phyloP scores from a whole-genome alignment of 495 filamentous ascomycete genomes.

The Aspergillus bertholletiae region DNA sequence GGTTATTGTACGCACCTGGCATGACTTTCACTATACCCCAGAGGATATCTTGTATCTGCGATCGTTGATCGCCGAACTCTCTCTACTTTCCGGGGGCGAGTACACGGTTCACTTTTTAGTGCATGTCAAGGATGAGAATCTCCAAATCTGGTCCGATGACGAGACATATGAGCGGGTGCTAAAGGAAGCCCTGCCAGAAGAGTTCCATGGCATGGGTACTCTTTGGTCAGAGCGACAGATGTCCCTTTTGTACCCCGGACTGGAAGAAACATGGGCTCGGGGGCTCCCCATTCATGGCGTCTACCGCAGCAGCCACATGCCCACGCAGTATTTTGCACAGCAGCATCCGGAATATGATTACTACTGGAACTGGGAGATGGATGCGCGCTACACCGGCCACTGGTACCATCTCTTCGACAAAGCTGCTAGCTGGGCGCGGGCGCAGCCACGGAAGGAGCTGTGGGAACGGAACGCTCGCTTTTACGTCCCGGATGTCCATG shows the following conservation, averaged over 20 bases:
- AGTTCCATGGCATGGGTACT: constrained; percentile 84
- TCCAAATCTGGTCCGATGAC: constrained; percentile 64
- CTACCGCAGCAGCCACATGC: constrained; percentile 89
- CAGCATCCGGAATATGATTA: constrained; percentile 91
- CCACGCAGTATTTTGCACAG: constrained; percentile 87
- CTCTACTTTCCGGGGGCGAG: constrained; percentile 59
- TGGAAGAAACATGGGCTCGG: constrained; percentile 69
- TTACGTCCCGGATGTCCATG: constrained; percentile 86
- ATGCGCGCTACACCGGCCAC: constrained; percentile 93
- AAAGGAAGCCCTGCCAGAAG: constrained; percentile 67
- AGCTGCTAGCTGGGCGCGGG: constrained; percentile 67
- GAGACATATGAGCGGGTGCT: constrained; percentile 62
- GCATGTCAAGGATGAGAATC: constrained; percentile 62
- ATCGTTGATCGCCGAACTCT: constrained; percentile 59
- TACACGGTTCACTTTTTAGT: constrained; percentile 62
- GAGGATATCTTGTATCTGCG: constrained; percentile 54
- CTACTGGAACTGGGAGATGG: constrained; percentile 99
- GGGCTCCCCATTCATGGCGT: constrained; percentile 83
- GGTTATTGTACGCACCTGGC: constrained; percentile 62
- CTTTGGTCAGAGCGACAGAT: constrained; percentile 94
- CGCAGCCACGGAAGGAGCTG: constrained; percentile 83
- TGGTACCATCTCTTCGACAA: constrained; percentile 86
- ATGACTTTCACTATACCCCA: constrained; percentile 51
- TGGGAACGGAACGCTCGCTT: constrained; percentile 94
- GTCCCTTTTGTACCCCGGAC: constrained; percentile 77